Percentiles rank a stretch among this genome's conserved stretches.
Evolutionary conservation across 768 basidiomycete genomes (phyloP).

Genomic region (Suillus weaverae): DNA sequence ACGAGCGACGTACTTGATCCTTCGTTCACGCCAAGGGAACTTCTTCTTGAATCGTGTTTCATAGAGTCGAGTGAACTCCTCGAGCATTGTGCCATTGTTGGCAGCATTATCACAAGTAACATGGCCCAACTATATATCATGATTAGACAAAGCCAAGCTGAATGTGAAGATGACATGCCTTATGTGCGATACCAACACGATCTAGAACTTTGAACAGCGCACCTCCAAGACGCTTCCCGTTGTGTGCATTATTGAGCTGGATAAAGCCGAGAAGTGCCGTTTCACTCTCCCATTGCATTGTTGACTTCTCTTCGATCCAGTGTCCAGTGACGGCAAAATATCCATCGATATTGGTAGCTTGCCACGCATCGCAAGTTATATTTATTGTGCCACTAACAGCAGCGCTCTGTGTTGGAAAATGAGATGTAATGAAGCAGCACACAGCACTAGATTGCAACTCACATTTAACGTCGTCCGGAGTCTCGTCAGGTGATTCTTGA

Average conservation of each 20-base stretch:
- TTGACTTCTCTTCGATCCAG: slow-evolving; percentile 36
- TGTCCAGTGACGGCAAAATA: slow-evolving; percentile 43
- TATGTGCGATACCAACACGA: slow-evolving; percentile 27
- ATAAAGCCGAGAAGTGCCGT: slow-evolving; percentile 37
- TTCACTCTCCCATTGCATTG: slow-evolving; percentile 29
- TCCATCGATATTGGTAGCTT: slow-evolving; percentile 36
- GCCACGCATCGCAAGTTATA: slow-evolving; percentile 42
- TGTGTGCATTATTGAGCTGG: slow-evolving; percentile 39
- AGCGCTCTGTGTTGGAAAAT: slow-evolving; percentile 13
- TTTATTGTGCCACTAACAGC: slow-evolving; percentile 27
- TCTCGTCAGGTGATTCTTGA: slow-evolving; percentile 20
- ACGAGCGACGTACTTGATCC: background rate
- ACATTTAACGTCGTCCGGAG: slow-evolving; percentile 24
- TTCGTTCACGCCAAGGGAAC: background rate
- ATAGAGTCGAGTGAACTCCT: slow-evolving; percentile 18
- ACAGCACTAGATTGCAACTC: slow-evolving; percentile 1
- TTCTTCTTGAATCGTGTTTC: background rate
- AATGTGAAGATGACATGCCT: slow-evolving; percentile 18
- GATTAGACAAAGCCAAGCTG: background rate
- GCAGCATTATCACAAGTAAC: slow-evolving; percentile 40
- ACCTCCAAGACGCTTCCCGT: slow-evolving; percentile 29
- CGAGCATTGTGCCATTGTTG: slow-evolving; percentile 40
- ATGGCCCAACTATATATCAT: slow-evolving; percentile 16
- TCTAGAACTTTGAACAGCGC: slow-evolving; percentile 37
- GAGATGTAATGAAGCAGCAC: background rate